Conservation (phyloP, 495 filamentous ascomycete species). For the Hypoxylon subgilvum region DNA sequence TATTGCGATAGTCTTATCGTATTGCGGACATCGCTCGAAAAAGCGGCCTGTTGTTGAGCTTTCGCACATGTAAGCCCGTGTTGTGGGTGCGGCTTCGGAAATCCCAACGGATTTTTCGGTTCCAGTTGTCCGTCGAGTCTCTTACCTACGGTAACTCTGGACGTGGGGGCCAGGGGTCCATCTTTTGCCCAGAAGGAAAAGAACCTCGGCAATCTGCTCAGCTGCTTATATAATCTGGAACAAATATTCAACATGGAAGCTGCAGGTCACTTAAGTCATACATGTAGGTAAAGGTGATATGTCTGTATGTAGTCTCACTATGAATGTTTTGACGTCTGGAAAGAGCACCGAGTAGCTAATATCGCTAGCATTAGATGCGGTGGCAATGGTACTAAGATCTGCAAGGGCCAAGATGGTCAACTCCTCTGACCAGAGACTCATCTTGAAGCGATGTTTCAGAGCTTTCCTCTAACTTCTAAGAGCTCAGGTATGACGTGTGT, state of each 20-base stretch:
- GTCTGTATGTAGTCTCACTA: neutral
- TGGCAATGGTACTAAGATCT: slow-evolving; percentile 19
- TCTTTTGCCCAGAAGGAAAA: slow-evolving; percentile 9
- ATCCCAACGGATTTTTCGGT: slow-evolving; percentile 30
- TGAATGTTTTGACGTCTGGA: neutral
- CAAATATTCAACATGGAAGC: neutral
- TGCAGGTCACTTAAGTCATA: no score
- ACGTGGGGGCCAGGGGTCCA: no score
- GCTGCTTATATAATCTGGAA: slow-evolving; percentile 8
- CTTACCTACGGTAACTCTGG: no score
- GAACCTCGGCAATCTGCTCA: slow-evolving; percentile 12
- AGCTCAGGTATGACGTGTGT: slow-evolving; percentile 23
- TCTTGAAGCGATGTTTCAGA: slow-evolving; percentile 17
- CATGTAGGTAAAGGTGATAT: neutral
- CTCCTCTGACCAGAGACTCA: slow-evolving; percentile 21
- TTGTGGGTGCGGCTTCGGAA: slow-evolving; percentile 8
- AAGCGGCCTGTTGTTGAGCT: slow-evolving; percentile 17
- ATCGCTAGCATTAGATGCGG: slow-evolving; percentile 1
- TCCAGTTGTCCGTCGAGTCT: neutral
- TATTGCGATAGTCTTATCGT: no score
- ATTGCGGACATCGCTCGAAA: no score
- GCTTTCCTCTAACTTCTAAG: neutral
- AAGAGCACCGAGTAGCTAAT: neutral
- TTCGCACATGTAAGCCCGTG: neutral
- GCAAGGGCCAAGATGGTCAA: slow-evolving; percentile 33